These are phyloP conservation scores for Mollisia scopiformis DNA, from an alignment of 2,329 filamentous ascomycete species.

Conservation along the genomic window DNA sequence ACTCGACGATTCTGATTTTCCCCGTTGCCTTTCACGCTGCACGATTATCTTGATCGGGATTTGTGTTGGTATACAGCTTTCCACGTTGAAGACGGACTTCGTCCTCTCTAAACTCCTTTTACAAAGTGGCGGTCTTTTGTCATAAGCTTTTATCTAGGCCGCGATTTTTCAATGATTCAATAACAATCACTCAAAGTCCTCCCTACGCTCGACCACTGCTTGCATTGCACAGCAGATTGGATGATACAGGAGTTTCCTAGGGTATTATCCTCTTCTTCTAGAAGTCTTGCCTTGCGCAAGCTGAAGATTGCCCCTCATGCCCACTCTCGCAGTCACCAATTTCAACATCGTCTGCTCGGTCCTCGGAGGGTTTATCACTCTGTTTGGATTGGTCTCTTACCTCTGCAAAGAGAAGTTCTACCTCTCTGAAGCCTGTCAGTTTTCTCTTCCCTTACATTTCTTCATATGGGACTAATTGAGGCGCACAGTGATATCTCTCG, in stretches of 20 bases:
- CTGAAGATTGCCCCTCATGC: slow-evolving; percentile 39
- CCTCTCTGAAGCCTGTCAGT: slow-evolving; percentile 82
- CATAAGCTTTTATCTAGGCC: background rate
- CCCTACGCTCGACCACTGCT: slow-evolving; percentile 36
- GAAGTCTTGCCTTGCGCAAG: background rate
- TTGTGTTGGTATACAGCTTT: background rate
- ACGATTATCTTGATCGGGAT: background rate
- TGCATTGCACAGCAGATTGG: slow-evolving; percentile 39
- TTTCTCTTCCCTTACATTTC: background rate
- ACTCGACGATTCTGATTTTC: background rate
- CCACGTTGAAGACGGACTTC: too few relatives aligned
- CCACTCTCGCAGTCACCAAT: slow-evolving; percentile 51
- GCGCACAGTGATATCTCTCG: slow-evolving; percentile 74
- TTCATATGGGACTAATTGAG: background rate
- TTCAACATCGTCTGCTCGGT: slow-evolving; percentile 63
- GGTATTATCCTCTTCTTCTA: slow-evolving; percentile 3
- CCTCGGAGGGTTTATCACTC: slow-evolving; percentile 82
- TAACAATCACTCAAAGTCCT: slow-evolving; percentile 39
- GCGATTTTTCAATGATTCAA: slow-evolving; percentile 44
- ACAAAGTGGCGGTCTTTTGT: slow-evolving; percentile 23
- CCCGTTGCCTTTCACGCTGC: too few relatives aligned
- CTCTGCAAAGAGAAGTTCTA: slow-evolving; percentile 89
- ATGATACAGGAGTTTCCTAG: slow-evolving; percentile 45
- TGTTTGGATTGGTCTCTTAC: slow-evolving; percentile 91
- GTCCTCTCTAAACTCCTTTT: too few relatives aligned